Base-by-base conservation (phyloP, 2,329 filamentous ascomycete species). In the Ceratocystis harringtonii region DNA sequence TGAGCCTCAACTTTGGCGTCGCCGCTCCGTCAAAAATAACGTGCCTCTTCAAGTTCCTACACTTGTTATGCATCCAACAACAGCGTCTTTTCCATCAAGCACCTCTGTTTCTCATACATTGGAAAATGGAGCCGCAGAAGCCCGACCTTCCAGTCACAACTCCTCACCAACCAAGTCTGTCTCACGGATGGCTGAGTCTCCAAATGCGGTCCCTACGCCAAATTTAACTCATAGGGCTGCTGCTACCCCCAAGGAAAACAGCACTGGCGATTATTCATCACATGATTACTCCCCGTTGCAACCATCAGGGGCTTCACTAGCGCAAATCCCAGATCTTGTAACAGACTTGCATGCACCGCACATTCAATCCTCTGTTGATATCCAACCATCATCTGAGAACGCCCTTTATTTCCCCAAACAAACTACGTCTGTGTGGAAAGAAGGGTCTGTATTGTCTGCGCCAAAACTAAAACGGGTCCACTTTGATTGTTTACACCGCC, bases 21-120 rank as follows among this genome's bases (percentile, higher is more conserved):
- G 81, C 63, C 77, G 81, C 58, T 81, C 80, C 15, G 72, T 77
- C 30, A 82, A 79, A 70, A 75, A 75, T 65, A 78, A 81, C 64
- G 75, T 75, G 63, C 76, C 73, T 68, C 71, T 79, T 43, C 76
- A 78, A 60, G 75, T 83, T 3, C 72, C 79, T 7, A 76, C 78
- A 66, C 76, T 83, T 64, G 36, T 65, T 12, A 60, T 69, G 17
- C 28, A 58, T 3, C 19, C 55, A 36, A 8, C 55, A 36, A 36
- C n/a, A 8, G 5, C 28, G 7, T 4, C 28, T 25, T 36, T n/a
- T n/a, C n/a, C 52, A 25, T 10, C 48, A 28, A 28, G 8, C 5
- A 5, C 19, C 3, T 0, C 48, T 25, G 4, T n/a, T 28, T 52
- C 48, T 5, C 48, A 52, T 48, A 57, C 48, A 58, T 55, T 62